Conservation (phyloP, 2,329 filamentous ascomycete genomes). For the Coniochaeta prunicola region DNA sequence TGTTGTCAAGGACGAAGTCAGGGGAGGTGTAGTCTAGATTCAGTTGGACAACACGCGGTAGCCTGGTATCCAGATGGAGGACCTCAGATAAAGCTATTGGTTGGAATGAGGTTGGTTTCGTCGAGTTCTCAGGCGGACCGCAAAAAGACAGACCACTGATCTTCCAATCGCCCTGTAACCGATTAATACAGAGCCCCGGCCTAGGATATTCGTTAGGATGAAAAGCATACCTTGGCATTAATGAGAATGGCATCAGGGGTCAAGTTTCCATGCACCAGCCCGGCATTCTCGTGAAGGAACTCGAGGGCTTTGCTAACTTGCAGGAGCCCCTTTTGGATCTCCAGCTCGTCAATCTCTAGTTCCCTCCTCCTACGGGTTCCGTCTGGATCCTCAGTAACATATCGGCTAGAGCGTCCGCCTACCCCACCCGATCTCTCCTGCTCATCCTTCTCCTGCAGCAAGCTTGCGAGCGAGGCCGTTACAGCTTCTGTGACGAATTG, state of each 20-base stretch:
- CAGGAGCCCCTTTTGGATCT: constrained; percentile 92
- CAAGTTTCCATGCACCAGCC: constrained; percentile 87
- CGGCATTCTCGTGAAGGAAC: constrained; percentile 91
- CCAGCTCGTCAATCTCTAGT: constrained; percentile 89
- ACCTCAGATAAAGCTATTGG: constrained; percentile 78
- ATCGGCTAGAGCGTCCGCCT: constrained; percentile 67
- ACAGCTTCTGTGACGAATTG: constrained; percentile 95
- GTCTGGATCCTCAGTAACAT: constrained; percentile 72
- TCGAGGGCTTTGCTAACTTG: constrained; percentile 92
- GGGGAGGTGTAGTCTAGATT: constrained; percentile 91
- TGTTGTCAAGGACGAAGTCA: constrained; percentile 89
- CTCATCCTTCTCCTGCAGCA: constrained; percentile 84
- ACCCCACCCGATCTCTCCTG: constrained; percentile 65
- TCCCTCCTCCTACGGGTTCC: constrained; percentile 68
- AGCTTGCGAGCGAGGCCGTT: constrained; percentile 74
- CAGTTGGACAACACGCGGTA: constrained; percentile 78
- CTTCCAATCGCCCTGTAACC: constrained; percentile 83
- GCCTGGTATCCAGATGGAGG: constrained; percentile 74
- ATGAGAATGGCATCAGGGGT: constrained; percentile 91
- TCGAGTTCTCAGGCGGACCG: constrained; percentile 69
- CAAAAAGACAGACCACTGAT: constrained; percentile 91
- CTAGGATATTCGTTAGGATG: not conserved
- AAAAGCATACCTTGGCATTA: constrained; percentile 74
- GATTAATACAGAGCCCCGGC: constrained; percentile 17
- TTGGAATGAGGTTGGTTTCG: constrained; percentile 65